Evolutionary conservation across 1,139 yeast species (phyloP).

Genomic region (Debaryomyces singareniensis): DNA sequence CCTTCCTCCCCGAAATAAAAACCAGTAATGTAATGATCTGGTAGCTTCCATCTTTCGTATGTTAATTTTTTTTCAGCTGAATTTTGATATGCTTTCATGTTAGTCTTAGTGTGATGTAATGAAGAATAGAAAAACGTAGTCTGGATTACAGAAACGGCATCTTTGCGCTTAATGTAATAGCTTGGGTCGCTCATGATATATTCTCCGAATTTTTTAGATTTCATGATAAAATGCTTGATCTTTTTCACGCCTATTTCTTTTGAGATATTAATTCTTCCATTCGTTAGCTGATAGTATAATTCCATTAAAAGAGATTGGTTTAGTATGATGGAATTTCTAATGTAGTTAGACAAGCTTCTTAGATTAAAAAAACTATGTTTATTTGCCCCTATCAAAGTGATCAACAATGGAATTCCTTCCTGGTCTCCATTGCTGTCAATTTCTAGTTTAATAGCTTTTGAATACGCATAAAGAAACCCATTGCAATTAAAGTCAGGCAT

Average conservation of each 20-base stretch:
- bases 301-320: constrained; percentile 31
- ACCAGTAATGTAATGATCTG: constrained; percentile 20
- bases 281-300: constrained; percentile 26
- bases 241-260: constrained; percentile 53
- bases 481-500: constrained; percentile 83
- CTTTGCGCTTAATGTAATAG: constrained; percentile 10
- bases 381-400: constrained; percentile 75
- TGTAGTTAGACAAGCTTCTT: constrained; percentile 50
- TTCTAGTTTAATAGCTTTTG: constrained; percentile 46
- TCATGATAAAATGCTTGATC: constrained; percentile 76
- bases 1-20: constrained; percentile 31
- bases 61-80: constrained; percentile 24
- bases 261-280: constrained; percentile 15
- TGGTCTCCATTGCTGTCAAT: constrained; percentile 10
- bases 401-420: constrained; percentile 34
- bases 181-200: constrained; percentile 24
- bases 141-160: constrained; percentile 14
- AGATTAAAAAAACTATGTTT: constrained; percentile 76
- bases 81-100: constrained; percentile 1
- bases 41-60: constrained; percentile 23
- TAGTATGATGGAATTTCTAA: constrained; percentile 38
- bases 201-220: constrained; percentile 49
- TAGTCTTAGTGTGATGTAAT: constrained; percentile 22
- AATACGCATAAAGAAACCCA: constrained; percentile 82
- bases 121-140: constrained; percentile 27